Evolutionary conservation across 306 rosid species (phyloP), one percentile per base, ranked within the genome.

Genomic region (Begonia peltatifolia): DNA sequence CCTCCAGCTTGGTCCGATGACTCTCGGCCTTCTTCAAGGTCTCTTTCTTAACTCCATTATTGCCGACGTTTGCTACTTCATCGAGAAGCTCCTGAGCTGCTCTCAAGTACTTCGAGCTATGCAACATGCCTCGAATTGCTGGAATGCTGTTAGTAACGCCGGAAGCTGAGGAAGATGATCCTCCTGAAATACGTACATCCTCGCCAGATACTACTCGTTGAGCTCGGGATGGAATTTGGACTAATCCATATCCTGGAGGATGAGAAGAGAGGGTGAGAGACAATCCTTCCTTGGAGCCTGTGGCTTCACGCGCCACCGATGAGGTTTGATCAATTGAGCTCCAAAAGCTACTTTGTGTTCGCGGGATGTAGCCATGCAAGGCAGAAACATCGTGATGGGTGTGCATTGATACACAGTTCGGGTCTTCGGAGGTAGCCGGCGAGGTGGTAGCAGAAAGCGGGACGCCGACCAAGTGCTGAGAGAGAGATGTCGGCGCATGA

Each of bases 21-120:
- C 51, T 25, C 20, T 53, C 23, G 22, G 15, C 10, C 46, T 50
- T 49, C 12, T 53, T 49, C 16, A 43, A 25, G 23, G 55, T 13
- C 49, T 61, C 66, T 11, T 5, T 23, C 54, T 53, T 52, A 11
- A 6, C 16, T 23, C 36, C 59, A 9, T 53, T 53, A 15, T 50
- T 15, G 2, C 79, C 83, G 59, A 82, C 87, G 44, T 73, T 69
- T 46, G 77, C 87, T 46, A 77, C 88, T 61, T 86, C 95, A 51
- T 82, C 93, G 0, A 86, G 69, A 66, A 82, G 73, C 67, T 79
- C 88, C 15, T 79, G 95, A 3, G 75, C 75, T 0, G 81, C 83
- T 57, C 73, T 82, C 64, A 82, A 57, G 61, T 77, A 82, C 64
- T 63, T 86, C 0, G 95, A 75, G 43, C 93, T 82, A 62, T 75